Percentiles rank a stretch among this genome's conserved stretches.
These are phyloP conservation scores for Cladosporium sp. DNA, from an alignment of 2,329 filamentous ascomycete genomes.

Conservation along the genomic window DNA sequence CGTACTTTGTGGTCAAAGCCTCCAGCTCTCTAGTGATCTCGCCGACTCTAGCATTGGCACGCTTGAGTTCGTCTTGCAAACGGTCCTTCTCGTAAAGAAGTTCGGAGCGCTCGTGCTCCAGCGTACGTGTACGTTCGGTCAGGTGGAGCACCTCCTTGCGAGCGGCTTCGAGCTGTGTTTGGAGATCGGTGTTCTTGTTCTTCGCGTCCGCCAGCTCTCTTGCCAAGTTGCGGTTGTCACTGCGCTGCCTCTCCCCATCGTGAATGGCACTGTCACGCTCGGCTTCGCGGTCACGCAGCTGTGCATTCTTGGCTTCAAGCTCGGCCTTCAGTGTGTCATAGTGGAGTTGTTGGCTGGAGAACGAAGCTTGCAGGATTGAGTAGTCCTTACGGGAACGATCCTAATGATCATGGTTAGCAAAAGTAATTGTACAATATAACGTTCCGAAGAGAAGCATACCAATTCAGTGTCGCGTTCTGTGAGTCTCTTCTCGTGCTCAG, in stretches of 20 bases:
- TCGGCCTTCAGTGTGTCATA: conserved; percentile 30
- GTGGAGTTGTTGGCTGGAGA: conserved; percentile 28
- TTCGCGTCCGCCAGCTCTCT: conserved; percentile 33
- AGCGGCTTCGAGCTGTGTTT: conserved; percentile 26
- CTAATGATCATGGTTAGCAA: not conserved
- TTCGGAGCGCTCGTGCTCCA: conserved; percentile 31
- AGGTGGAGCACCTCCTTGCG: conserved; percentile 31
- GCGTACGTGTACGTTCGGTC: conserved; percentile 29
- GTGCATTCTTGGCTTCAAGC: conserved; percentile 25
- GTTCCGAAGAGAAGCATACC: not conserved
- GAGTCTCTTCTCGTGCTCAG: conserved; percentile 31
- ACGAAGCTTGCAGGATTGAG: conserved; percentile 25
- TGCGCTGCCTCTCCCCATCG: conserved; percentile 31
- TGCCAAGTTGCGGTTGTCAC: conserved; percentile 29
- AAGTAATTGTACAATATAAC: not conserved
- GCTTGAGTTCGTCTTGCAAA: conserved; percentile 33
- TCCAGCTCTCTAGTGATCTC: conserved; percentile 30
- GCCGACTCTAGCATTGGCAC: conserved; percentile 26
- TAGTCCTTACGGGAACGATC: conserved; percentile 30
- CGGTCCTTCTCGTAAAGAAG: conserved; percentile 32
- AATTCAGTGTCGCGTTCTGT: conserved; percentile 33
- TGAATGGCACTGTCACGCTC: conserved; percentile 32
- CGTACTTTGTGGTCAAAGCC: conserved; percentile 29
- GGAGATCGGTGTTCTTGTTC: conserved; percentile 29
- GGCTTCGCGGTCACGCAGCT: conserved; percentile 26